These are phyloP conservation scores for Boehmeria nivea DNA, from an alignment of 306 rosid species.

Conservation along the genomic window DNA sequence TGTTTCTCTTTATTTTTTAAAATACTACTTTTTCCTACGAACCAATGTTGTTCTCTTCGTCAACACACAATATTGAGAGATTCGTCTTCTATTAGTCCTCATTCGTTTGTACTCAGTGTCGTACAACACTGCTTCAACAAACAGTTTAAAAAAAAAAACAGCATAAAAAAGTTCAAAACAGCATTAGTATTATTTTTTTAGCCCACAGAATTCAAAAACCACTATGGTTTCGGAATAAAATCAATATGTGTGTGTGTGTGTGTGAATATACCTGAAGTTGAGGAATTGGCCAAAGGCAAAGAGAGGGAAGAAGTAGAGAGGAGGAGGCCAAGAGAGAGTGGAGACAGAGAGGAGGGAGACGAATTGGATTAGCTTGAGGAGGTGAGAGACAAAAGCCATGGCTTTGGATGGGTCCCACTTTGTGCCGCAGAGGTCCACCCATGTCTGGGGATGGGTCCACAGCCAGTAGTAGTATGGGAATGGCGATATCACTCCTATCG, in stretches of 20 bases:
- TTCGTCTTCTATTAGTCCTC: too few relatives aligned
- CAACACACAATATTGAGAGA: too few relatives aligned
- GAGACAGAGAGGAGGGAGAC: slow-evolving; percentile 60
- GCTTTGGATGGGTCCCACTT: slow-evolving; percentile 61
- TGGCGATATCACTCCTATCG: slow-evolving; percentile 45
- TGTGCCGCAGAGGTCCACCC: slow-evolving; percentile 73
- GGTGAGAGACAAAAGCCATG: slow-evolving; percentile 57
- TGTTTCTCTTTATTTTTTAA: too few relatives aligned
- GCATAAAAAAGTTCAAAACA: not conserved
- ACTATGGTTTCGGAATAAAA: too few relatives aligned
- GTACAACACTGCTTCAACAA: too few relatives aligned
- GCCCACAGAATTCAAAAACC: too few relatives aligned
- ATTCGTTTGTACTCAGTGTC: too few relatives aligned
- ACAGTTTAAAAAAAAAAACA: not conserved
- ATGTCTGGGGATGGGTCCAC: slow-evolving; percentile 68
- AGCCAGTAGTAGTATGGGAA: slow-evolving; percentile 71
- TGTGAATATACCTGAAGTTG: slow-evolving; percentile 55
- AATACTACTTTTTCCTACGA: too few relatives aligned
- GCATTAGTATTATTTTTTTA: too few relatives aligned
- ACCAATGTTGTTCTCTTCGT: too few relatives aligned
- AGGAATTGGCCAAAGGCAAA: slow-evolving; percentile 77
- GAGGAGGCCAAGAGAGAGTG: slow-evolving; percentile 66
- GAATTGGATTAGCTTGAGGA: slow-evolving; percentile 70
- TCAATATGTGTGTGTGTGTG: not conserved
- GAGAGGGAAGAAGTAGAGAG: slow-evolving; percentile 79